Conservation (phyloP, 495 filamentous ascomycete genomes). For the Penicillium turbatum region DNA sequence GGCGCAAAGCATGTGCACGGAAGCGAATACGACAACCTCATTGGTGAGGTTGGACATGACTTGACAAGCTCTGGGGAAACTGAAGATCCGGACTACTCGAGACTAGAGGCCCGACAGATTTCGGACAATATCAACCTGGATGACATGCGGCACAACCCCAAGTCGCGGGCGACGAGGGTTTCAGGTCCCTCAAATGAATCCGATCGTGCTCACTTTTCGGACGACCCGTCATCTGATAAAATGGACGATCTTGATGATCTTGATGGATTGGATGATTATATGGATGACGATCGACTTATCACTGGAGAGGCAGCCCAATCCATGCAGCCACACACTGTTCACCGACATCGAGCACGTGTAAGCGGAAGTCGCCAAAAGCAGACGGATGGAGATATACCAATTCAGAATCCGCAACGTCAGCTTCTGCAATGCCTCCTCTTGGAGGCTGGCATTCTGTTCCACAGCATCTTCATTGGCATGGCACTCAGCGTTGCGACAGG, state of each 20-base stretch:
- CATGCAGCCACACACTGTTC: slow-evolving; percentile 4
- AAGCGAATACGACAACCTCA: slow-evolving; percentile 44
- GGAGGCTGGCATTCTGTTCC: slow-evolving; percentile 82
- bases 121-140: slow-evolving; percentile 26
- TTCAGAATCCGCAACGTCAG: slow-evolving; percentile 51
- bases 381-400: slow-evolving; percentile 19
- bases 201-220: background rate
- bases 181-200: slow-evolving; percentile 15
- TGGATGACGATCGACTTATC: slow-evolving; percentile 18
- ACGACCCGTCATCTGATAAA: slow-evolving; percentile 10
- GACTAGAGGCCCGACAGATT: slow-evolving; percentile 18
- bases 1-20: slow-evolving; percentile 49
- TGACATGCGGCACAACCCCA: slow-evolving; percentile 14
- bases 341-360: slow-evolving; percentile 13
- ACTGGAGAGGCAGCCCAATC: slow-evolving; percentile 12
- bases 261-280: slow-evolving; percentile 29
- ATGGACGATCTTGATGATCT: slow-evolving; percentile 30
- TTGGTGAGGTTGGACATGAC: slow-evolving; percentile 29
- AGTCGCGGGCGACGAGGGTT: slow-evolving; percentile 1
- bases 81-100: slow-evolving; percentile 19
- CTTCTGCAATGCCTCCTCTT: slow-evolving; percentile 75
- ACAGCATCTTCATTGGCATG: slow-evolving; percentile 88
- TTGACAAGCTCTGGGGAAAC: slow-evolving; percentile 18
- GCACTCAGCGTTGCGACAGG: slow-evolving; percentile 78
- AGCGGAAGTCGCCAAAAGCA: slow-evolving; percentile 12